Evolutionary conservation across 306 rosid species (phyloP), one percentile per base, ranked within the genome.

Genomic region (Ormosia emarginata): DNA sequence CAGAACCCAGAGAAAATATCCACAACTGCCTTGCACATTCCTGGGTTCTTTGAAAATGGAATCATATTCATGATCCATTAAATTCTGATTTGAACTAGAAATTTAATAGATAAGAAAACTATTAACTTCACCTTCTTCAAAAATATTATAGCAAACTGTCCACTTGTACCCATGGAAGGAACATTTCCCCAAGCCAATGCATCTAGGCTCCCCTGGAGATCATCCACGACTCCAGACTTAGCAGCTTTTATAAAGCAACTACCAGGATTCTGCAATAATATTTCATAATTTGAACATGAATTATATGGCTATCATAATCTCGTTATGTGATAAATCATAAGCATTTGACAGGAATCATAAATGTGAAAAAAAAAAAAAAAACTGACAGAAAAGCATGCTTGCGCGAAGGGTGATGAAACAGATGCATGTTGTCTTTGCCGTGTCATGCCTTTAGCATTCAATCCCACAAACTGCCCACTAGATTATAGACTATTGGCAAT

Each of bases 381-480:
- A 91, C 98, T 90, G 56, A 95, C 98, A 32, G 99, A 90, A 82
- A 95, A 95, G 89, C 98, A 92, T 8, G 97, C 97, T 88, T 92
- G 98, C 87, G 91, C 87, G 59, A 95, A 93, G 77, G 99, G 98
- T 17, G 98, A 83, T 67, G 90, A 81, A 67, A 87, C 89, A 40
- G 86, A 86, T 61, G 98, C 90, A 76, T 90, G 90, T 46, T 86
- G 87, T 79, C 88, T 85, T 78, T 95, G 98, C 6, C n/a, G 87
- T 44, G 97, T 69, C 74, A 91, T 69, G 86, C 99, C 99, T 79
- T 90, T 95, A 10, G 91, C 86, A 84, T 90, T 93, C 81, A 95
- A 86, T 52, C 92, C 94, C 61, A 93, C 98, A 91, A 95, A 95
- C 83, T 24, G 24, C 24, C 99, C 98, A 0, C 94, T 88, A 53